These are phyloP conservation scores for Monilinia laxa DNA, from an alignment of 2,329 filamentous ascomycete species.

Conservation along the genomic window DNA sequence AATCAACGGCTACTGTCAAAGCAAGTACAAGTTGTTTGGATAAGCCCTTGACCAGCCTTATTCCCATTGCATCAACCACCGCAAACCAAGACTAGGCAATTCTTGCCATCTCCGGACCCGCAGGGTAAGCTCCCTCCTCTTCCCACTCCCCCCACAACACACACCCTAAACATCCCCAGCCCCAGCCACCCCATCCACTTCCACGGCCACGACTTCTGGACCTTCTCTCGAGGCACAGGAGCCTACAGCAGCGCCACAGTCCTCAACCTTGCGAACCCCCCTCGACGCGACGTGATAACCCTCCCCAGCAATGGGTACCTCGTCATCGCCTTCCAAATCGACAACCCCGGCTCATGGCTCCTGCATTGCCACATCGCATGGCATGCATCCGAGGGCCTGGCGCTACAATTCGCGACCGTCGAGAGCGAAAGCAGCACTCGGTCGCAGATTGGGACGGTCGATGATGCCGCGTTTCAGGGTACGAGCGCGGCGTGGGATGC, in stretches of 20 bases:
- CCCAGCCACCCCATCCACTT: constrained; percentile 45
- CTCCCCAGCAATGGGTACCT: constrained; percentile 41
- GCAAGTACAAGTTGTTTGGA: constrained; percentile 36
- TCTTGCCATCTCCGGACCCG: constrained; percentile 35
- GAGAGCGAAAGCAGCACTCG: constrained; percentile 37
- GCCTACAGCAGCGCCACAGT: constrained; percentile 39
- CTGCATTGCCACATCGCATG: constrained; percentile 47
- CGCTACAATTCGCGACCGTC: constrained; percentile 54
- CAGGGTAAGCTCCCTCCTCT: constrained; percentile 29
- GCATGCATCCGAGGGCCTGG: constrained; percentile 55
- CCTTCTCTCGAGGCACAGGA: constrained; percentile 48
- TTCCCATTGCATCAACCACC: constrained; percentile 44
- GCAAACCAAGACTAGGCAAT: constrained; percentile 32
- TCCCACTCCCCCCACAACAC: no score
- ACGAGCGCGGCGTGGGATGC: constrained; percentile 32
- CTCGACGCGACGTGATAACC: constrained; percentile 53
- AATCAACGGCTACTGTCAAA: constrained; percentile 30
- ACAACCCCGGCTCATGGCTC: constrained; percentile 40
- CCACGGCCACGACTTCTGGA: constrained; percentile 52
- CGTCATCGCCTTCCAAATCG: constrained; percentile 38
- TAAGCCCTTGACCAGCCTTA: constrained; percentile 35
- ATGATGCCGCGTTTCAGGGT: constrained; percentile 26
- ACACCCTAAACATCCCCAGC: constrained; percentile 7
- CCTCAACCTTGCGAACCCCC: constrained; percentile 47
- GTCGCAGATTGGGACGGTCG: constrained; percentile 24